These are phyloP conservation scores for Xylaria acuta DNA, from an alignment of 495 filamentous ascomycete species.

Conservation along the genomic window DNA sequence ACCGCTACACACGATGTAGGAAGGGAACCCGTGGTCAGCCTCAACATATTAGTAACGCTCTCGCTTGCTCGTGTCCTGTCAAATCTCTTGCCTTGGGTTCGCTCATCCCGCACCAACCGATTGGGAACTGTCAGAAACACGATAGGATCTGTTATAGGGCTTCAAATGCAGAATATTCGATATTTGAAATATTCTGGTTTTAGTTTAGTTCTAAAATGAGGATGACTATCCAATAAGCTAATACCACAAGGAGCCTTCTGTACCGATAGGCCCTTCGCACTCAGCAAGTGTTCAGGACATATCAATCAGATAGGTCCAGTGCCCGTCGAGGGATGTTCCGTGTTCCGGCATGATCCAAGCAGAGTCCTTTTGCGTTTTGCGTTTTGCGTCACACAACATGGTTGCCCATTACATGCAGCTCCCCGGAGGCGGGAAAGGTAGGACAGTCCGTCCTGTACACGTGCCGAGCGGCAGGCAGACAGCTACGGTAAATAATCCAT, in stretches of 20 bases:
- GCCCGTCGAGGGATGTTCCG: not conserved
- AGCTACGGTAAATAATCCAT: not conserved
- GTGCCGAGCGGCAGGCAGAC: conserved; percentile 6
- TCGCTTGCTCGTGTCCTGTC: not conserved
- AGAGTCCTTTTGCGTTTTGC: not conserved
- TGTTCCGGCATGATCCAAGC: not conserved
- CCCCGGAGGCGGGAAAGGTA: conserved; percentile 4
- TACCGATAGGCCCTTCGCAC: not conserved
- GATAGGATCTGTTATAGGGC: not conserved
- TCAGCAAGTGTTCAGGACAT: not conserved
- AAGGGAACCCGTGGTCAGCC: not conserved
- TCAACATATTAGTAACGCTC: not conserved
- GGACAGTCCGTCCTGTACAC: conserved; percentile 2
- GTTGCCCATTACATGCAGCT: not conserved
- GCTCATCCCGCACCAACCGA: not conserved
- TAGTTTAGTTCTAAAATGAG: not conserved
- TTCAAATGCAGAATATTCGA: not conserved
- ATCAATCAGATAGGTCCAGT: not conserved
- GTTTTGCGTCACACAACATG: conserved; percentile 11
- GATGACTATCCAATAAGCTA: not conserved
- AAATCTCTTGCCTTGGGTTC: not conserved
- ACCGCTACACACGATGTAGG: not conserved
- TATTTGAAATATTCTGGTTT: not conserved
- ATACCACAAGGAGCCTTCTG: not conserved
- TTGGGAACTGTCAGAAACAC: not conserved